These are phyloP conservation scores for Trichaptum fuscoviolaceum DNA, from an alignment of 768 basidiomycete genomes.

Conservation along the genomic window DNA sequence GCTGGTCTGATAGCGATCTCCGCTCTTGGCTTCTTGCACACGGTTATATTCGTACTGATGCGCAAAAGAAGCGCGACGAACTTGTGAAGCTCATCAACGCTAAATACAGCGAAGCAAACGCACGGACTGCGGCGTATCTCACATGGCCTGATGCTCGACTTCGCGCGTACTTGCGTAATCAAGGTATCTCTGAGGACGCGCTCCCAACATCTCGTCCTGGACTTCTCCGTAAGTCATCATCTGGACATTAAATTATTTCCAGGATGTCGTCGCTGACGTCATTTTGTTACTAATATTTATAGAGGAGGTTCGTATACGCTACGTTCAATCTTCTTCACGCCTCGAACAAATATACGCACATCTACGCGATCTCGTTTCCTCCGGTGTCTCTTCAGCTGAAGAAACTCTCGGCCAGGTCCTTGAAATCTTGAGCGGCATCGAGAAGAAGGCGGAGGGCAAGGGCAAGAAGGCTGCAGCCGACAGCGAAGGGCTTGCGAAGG, in stretches of 20 bases:
- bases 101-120: constrained; percentile 54
- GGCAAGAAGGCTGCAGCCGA: constrained; percentile 9
- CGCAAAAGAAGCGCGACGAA: constrained; percentile 65
- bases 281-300: constrained; percentile 8
- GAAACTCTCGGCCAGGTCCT: constrained; percentile 56
- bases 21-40: constrained; percentile 70
- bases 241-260: neutral
- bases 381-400: constrained; percentile 68
- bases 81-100: constrained; percentile 65
- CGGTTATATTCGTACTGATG: constrained; percentile 55
- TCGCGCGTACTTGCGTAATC: constrained; percentile 79
- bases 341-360: constrained; percentile 53
- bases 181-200: constrained; percentile 64
- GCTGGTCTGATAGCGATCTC: constrained; percentile 74
- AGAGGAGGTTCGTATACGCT: constrained; percentile 79
- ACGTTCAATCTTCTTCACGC: constrained; percentile 57
- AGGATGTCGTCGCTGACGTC: neutral
- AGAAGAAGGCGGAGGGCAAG: constrained; percentile 20
- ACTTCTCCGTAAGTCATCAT: constrained; percentile 57
- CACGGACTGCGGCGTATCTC: constrained; percentile 58
- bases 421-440: constrained; percentile 39
- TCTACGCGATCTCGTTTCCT: constrained; percentile 62
- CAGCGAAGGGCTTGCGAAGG: constrained; percentile 23
- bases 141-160: constrained; percentile 92
- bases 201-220: constrained; percentile 64